phyloP scores from a whole-genome alignment of 2,329 filamentous ascomycete species.

The Mycosphaerella arachidis region DNA sequence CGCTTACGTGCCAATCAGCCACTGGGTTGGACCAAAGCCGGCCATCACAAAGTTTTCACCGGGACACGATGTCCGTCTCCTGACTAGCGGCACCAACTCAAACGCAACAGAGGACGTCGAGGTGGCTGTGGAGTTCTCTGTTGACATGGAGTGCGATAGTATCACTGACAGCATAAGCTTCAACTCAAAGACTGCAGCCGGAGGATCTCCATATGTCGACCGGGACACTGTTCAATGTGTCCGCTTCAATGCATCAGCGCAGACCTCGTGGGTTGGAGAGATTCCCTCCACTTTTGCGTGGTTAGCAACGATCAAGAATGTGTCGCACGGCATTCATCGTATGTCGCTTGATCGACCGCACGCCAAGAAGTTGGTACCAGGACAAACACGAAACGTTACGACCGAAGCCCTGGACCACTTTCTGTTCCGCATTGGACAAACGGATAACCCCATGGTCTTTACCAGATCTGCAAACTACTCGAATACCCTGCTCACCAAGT shows the following conservation, averaged over 20 bases:
- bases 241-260: conserved; percentile 11
- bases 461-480: conserved; percentile 54
- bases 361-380: conserved; percentile 28
- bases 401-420: conserved; percentile 55
- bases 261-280: conserved; percentile 36
- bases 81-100: conserved; percentile 45
- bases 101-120: conserved; percentile 34
- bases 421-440: conserved; percentile 54
- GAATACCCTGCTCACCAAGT: conserved; percentile 25
- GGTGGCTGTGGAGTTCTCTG: conserved; percentile 54
- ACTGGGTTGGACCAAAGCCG: conserved; percentile 48
- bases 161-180: conserved; percentile 49
- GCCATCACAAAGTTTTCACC: conserved; percentile 57
- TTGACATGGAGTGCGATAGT: conserved; percentile 54
- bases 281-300: conserved; percentile 52
- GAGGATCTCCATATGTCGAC: conserved; percentile 42
- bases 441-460: conserved; percentile 56
- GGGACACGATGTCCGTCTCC: conserved; percentile 54
- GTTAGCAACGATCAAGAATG: conserved; percentile 49
- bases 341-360: conserved; percentile 53
- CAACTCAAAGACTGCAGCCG: conserved; percentile 48
- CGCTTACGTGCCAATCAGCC: conserved; percentile 51
- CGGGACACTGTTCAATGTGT: conserved; percentile 42
- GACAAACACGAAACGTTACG: conserved; percentile 33
- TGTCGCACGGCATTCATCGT: conserved; percentile 56